Conservation (phyloP, 177 flowering plant genomes). For the Vitis hybrid region DNA sequence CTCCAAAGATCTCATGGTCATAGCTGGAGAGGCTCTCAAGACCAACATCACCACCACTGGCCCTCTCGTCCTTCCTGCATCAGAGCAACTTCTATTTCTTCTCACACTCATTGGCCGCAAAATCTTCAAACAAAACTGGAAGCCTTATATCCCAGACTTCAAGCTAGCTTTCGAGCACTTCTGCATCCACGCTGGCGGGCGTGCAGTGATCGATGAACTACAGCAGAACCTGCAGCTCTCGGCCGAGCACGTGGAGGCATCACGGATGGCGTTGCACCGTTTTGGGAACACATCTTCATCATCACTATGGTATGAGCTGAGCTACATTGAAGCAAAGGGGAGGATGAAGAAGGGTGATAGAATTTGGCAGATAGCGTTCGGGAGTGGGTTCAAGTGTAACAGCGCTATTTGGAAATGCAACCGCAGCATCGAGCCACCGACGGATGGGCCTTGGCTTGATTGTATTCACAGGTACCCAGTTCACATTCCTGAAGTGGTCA, state of each 20-base stretch:
- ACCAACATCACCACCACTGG: constrained; percentile 64
- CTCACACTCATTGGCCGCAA: constrained; percentile 44
- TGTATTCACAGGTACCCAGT: constrained; percentile 64
- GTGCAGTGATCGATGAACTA: constrained; percentile 64
- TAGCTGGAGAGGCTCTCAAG: constrained; percentile 62
- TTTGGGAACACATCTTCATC: constrained; percentile 73
- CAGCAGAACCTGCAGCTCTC: constrained; percentile 60
- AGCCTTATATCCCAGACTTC: constrained; percentile 63
- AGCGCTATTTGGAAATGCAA: constrained; percentile 72
- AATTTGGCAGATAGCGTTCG: constrained; percentile 75
- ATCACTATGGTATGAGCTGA: constrained; percentile 61
- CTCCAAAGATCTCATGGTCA: constrained; percentile 57
- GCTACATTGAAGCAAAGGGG: constrained; percentile 59
- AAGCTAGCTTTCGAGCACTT: constrained; percentile 62
- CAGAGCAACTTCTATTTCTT: constrained; percentile 54
- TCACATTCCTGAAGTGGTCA: constrained; percentile 58
- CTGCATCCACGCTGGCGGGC: constrained; percentile 71
- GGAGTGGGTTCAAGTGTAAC: constrained; percentile 71
- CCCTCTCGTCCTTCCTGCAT: constrained; percentile 61
- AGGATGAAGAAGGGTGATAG: constrained; percentile 67
- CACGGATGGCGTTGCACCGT: constrained; percentile 62
- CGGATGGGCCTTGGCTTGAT: constrained; percentile 58
- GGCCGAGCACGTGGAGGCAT: constrained; percentile 60
- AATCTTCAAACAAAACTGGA: constrained; percentile 49
- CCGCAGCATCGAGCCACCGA: constrained; percentile 30